Base-by-base conservation (phyloP, 768 basidiomycete genomes). In the Roridomyces roridus region DNA sequence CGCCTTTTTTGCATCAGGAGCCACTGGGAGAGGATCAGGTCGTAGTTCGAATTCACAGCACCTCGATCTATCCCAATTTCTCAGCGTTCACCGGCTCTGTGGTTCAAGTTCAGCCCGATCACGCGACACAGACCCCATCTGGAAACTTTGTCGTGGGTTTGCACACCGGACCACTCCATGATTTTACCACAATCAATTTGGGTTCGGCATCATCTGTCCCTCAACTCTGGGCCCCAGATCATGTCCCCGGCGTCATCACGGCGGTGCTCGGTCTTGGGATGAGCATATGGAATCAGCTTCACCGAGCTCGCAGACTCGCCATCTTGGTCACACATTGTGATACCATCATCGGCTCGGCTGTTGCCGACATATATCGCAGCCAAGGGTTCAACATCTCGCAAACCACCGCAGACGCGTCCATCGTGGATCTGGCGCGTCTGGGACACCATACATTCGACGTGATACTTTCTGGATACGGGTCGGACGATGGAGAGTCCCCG, bases 301-400 rank as follows among this genome's bases (percentile, higher is more conserved):
- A 29, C n/a, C 12, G 24, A 17, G 6, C 20, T n/a, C 44, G 26
- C 4, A 17, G 26, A 4, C 26, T 46, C 20, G 26, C 26, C n/a
- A n/a, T 46, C 11, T 20, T 46, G 25, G 20, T 46, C 24, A 46
- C 25, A n/a, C 44, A 46, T n/a, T 46, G 10, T 21, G 45, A 46
- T 43, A 50, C 66, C 15, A 36, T 44, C 12, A 57, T 60, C 12
- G 45, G 45, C n/a, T 46, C 28, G 3, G 5, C 18, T 10, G 29
- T 46, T 5, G 18, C n/a, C 20, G 8, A 34, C 4, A 20, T 46
- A 18, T 46, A 46, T 17, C 8, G 17, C 6, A 4, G 28, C 5
- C n/a, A 21, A 18, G 45, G 31, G 3, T 4, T 34, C n/a, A 34
- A 46, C 29, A 6, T 34, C 17, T 18, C 45, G 29, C 28, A 17